Percentiles rank a stretch among this genome's conserved stretches.
Evolutionary conservation across 257 asterid genomes (phyloP).

Genomic region (Anisodus acutangulus): DNA sequence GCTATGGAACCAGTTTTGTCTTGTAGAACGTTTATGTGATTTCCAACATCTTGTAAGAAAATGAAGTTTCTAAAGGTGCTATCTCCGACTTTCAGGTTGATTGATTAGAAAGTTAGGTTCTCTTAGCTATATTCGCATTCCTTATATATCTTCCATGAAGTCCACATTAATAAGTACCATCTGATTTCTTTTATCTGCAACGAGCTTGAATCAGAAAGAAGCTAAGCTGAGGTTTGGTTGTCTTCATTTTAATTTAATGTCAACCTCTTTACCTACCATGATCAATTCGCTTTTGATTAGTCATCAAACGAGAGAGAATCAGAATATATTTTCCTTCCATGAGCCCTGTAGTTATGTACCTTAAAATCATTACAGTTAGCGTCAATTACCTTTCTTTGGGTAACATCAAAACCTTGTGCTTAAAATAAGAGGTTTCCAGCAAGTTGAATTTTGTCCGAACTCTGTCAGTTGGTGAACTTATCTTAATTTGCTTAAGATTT

Average conservation of each 20-base stretch:
- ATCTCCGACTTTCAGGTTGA: neutral
- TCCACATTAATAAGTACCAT: neutral
- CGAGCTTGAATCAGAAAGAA: slow-evolving; percentile 22
- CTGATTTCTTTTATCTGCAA: neutral
- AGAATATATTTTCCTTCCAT: neutral
- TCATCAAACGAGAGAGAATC: neutral
- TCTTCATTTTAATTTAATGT: neutral
- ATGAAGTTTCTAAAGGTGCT: neutral
- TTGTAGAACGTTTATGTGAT: neutral
- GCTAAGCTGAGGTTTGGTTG: neutral
- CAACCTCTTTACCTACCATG: neutral
- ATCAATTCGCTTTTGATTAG: neutral
- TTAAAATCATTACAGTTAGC: neutral
- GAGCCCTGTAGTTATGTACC: slow-evolving; percentile 19
- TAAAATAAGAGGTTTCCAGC: slow-evolving; percentile 5
- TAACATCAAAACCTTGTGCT: slow-evolving; percentile 22
- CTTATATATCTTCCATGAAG: neutral
- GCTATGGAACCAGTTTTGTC: slow-evolving; percentile 18
- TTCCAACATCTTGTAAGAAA: neutral
- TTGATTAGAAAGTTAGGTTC: neutral
- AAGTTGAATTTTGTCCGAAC: neutral
- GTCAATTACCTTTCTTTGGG: slow-evolving; percentile 12
- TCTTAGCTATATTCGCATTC: neutral
- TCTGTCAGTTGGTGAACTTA: neutral
- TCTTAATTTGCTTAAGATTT: neutral